Percentiles rank a stretch among this genome's conserved stretches.
Conservation (phyloP, 2,329 filamentous ascomycete genomes). For the Stachybotrys echinatus region DNA sequence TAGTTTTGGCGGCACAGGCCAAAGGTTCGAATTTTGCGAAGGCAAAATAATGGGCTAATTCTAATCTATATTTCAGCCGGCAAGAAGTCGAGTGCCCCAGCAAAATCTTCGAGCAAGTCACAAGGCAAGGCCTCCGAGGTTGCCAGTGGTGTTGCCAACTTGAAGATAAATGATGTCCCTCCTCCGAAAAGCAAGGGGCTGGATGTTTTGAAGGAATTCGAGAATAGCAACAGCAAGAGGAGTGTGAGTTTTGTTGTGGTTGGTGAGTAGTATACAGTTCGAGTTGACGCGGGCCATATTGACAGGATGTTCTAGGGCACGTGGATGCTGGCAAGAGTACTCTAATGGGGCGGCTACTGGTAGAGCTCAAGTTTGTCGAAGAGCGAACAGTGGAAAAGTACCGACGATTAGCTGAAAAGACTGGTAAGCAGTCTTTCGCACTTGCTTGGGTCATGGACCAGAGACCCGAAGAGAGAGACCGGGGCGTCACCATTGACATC, state of each 20-base stretch:
- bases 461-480: slow-evolving; percentile 77
- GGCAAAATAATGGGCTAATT: slow-evolving; percentile 42
- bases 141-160: slow-evolving; percentile 22
- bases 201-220: slow-evolving; percentile 76
- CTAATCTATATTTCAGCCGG: slow-evolving; percentile 51
- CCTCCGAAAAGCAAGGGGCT: slow-evolving; percentile 70
- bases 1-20: slow-evolving; percentile 81
- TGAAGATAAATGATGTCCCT: slow-evolving; percentile 46
- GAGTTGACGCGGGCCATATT: not conserved
- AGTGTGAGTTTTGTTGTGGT: slow-evolving; percentile 90
- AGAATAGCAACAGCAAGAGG: slow-evolving; percentile 70
- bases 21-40: slow-evolving; percentile 69
- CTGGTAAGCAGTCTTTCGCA: slow-evolving; percentile 93
- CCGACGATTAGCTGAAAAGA: slow-evolving; percentile 79
- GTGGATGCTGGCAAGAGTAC: slow-evolving; percentile 98
- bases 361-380: slow-evolving; percentile 84
- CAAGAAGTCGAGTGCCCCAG: slow-evolving; percentile 37
- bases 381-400: slow-evolving; percentile 86
- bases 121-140: slow-evolving; percentile 20
- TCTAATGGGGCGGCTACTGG: slow-evolving; percentile 88
- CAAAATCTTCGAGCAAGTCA: slow-evolving; percentile 32
- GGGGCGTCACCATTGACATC: slow-evolving; percentile 95
- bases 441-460: slow-evolving; percentile 97
- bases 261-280: slow-evolving; percentile 48
- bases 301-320: slow-evolving; percentile 56